phyloP scores from a whole-genome alignment of 345 rosid species.

The Mangifera indica region DNA sequence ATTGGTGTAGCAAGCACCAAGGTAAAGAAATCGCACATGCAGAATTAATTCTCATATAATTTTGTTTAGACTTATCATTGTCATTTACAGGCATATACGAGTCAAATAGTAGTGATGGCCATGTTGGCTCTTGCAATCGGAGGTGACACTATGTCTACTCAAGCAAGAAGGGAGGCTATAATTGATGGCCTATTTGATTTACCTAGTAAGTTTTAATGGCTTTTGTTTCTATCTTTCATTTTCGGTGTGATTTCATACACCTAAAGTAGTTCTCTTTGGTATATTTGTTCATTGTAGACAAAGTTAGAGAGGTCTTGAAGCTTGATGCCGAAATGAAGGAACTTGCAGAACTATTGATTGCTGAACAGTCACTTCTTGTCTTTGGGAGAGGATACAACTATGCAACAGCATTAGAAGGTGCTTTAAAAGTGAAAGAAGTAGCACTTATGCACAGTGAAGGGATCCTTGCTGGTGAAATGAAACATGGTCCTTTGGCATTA shows the following conservation, averaged over 20 bases:
- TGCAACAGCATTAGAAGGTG: constrained; percentile 92
- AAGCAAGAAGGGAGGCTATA: constrained; percentile 76
- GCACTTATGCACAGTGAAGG: constrained; percentile 98
- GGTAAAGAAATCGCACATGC: constrained; percentile 38
- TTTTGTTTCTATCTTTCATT: not conserved
- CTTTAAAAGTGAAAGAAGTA: constrained; percentile 91
- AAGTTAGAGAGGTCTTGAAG: constrained; percentile 79
- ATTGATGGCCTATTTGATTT: constrained; percentile 86
- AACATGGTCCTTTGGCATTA: constrained; percentile 94
- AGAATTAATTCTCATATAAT: constrained; percentile 3
- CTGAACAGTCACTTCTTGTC: constrained; percentile 86
- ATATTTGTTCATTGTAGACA: constrained; percentile 46
- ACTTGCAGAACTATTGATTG: constrained; percentile 68
- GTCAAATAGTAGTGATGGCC: constrained; percentile 96
- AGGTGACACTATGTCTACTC: constrained; percentile 78
- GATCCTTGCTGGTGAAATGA: constrained; percentile 98
- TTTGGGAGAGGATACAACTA: constrained; percentile 95
- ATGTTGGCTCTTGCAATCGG: constrained; percentile 96
- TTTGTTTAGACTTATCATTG: constrained; percentile 10
- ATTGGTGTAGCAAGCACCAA: constrained; percentile 98
- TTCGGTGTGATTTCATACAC: not conserved
- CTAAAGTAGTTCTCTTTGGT: not conserved
- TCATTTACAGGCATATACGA: constrained; percentile 78
- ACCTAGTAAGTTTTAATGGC: constrained; percentile 59
- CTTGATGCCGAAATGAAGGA: constrained; percentile 82